Percentiles rank a stretch among this genome's conserved stretches.
Conservation (phyloP, 169 alveolate species). For the Plasmodium vivax region DNA sequence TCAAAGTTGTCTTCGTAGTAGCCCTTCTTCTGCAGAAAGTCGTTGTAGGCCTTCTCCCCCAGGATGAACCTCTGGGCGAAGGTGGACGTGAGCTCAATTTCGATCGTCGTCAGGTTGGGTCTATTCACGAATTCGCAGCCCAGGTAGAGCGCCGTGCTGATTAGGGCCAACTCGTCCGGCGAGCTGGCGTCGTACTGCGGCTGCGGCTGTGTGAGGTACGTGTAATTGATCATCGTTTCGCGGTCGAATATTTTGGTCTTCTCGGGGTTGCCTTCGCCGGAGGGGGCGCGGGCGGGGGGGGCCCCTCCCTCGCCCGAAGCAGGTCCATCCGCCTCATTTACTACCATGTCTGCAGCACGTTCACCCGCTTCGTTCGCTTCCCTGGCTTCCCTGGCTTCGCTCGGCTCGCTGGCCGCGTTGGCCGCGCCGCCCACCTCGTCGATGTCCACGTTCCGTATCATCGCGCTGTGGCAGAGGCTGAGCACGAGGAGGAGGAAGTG, state of each 20-base stretch:
- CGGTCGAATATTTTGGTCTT: conserved; percentile 42
- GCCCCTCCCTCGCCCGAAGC: too few relatives aligned
- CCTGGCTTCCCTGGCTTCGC: not conserved
- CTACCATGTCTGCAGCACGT: not conserved
- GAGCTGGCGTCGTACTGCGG: conserved; percentile 88
- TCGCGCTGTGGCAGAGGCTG: conserved; percentile 72
- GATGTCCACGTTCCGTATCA: conserved; percentile 63
- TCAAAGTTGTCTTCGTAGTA: conserved; percentile 57
- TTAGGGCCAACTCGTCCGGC: conserved; percentile 90
- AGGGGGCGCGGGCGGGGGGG: not conserved
- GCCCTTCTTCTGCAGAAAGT: conserved; percentile 45
- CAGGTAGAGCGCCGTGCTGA: conserved; percentile 83
- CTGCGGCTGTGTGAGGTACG: conserved; percentile 47
- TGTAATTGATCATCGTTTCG: conserved; percentile 48
- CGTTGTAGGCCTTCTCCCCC: conserved; percentile 54
- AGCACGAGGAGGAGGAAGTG: conserved; percentile 36
- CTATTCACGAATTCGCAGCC: conserved; percentile 84
- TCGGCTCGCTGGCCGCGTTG: not conserved
- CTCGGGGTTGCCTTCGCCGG: conserved; percentile 12
- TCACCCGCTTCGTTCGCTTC: conserved; percentile 2
- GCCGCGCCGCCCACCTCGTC: conserved; percentile 49
- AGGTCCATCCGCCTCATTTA: not conserved
- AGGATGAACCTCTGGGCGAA: conserved; percentile 77
- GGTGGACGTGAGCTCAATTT: conserved; percentile 76
- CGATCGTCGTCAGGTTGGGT: conserved; percentile 81